Percentiles rank a stretch among this genome's conserved stretches.
phyloP scores from a whole-genome alignment of 169 alveolate species.

The Eimeria brunetti region DNA sequence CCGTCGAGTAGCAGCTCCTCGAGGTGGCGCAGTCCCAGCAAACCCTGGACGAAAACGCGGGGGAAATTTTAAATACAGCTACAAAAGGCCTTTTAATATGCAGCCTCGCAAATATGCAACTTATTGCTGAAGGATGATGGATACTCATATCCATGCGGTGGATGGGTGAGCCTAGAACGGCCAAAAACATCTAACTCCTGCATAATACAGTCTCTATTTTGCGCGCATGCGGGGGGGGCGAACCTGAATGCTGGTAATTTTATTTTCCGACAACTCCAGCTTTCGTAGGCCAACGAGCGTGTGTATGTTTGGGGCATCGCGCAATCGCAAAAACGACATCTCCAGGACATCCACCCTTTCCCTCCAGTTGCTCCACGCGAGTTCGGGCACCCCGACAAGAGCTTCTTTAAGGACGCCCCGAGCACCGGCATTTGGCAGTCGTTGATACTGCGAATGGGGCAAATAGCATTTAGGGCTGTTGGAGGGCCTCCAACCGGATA shows the following conservation, averaged over 20 bases:
- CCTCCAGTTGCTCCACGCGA: conserved; percentile 68
- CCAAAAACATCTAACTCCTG: neutral
- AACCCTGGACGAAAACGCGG: neutral
- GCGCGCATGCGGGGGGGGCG: neutral
- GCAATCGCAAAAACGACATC: conserved; percentile 46
- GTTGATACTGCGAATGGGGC: neutral
- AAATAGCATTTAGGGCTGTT: neutral
- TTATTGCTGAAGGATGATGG: neutral
- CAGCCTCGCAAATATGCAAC: neutral
- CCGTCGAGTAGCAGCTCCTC: conserved; percentile 72
- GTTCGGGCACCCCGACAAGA: neutral
- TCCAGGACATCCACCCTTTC: conserved; percentile 50
- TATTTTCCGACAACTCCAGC: conserved; percentile 62
- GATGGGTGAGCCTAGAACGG: neutral
- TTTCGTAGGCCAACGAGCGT: conserved; percentile 33
- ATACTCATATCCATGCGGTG: neutral
- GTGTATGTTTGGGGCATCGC: conserved; percentile 31
- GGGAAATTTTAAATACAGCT: neutral
- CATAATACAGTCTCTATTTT: neutral
- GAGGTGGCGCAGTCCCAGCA: conserved; percentile 37
- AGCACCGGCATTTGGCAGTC: neutral
- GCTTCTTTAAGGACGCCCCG: neutral
- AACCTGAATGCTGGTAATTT: conserved; percentile 61
- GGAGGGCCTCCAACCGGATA: neutral
- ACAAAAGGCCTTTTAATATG: neutral